phyloP scores from a whole-genome alignment of 164 flowering plant species.

The Cinnamomum micranthum region DNA sequence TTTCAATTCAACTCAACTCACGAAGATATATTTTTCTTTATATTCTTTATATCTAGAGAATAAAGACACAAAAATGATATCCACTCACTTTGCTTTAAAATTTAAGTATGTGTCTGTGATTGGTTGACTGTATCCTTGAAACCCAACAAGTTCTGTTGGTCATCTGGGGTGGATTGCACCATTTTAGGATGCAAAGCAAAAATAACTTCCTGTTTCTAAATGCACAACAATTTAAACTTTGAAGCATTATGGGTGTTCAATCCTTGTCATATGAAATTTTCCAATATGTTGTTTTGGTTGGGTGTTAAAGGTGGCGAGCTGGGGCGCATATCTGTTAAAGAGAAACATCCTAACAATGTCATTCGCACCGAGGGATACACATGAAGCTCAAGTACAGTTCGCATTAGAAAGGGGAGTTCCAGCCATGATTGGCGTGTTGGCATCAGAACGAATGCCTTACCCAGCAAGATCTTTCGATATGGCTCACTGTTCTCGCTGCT shows the following conservation, averaged over 20 bases:
- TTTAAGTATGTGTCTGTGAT: too few species aligned
- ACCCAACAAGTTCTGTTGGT: too few species aligned
- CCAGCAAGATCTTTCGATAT: conserved; percentile 85
- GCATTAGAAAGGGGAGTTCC: conserved; percentile 96
- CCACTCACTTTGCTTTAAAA: background rate
- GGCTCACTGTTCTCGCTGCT: conserved; percentile 91
- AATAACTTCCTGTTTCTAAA: too few species aligned
- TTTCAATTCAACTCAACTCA: background rate
- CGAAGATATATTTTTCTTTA: background rate
- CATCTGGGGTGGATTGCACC: background rate
- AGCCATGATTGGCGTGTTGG: conserved; percentile 85
- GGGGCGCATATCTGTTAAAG: conserved; percentile 78
- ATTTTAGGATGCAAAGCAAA: background rate
- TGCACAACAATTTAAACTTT: background rate
- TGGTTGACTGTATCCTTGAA: too few species aligned
- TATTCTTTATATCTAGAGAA: background rate
- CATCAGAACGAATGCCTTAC: conserved; percentile 69
- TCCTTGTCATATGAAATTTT: background rate
- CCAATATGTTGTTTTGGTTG: background rate
- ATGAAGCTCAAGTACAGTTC: conserved; percentile 86
- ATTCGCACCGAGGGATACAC: conserved; percentile 87
- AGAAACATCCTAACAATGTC: conserved; percentile 85
- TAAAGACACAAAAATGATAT: background rate
- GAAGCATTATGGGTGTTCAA: background rate
- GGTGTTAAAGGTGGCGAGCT: conserved; percentile 69